Conservation (phyloP, 371 early-diverging fungal genomes). For the Funneliformis caledonium region DNA sequence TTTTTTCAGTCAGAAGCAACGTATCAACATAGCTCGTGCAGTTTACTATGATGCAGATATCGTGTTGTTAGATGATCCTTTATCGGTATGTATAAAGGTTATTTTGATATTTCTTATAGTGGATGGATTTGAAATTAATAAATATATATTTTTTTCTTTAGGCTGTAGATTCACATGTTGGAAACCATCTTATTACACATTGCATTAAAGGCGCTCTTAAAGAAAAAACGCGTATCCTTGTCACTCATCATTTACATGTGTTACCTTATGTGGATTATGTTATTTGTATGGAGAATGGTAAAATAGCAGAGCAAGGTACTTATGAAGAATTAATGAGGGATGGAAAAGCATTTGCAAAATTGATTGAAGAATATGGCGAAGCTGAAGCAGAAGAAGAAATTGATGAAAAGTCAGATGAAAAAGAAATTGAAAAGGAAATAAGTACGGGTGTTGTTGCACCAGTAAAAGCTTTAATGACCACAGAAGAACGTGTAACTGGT, state of each 20-base stretch:
- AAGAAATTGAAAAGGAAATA: slow-evolving; percentile 32
- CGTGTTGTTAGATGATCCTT: slow-evolving; percentile 81
- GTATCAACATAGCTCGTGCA: slow-evolving; percentile 73
- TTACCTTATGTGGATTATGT: slow-evolving; percentile 67
- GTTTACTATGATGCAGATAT: slow-evolving; percentile 77
- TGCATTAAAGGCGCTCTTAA: slow-evolving; percentile 76
- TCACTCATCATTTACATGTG: slow-evolving; percentile 89
- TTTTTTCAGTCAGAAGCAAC: slow-evolving; percentile 67
- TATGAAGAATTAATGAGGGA: slow-evolving; percentile 45
- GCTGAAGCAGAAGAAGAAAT: slow-evolving; percentile 52
- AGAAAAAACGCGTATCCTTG: slow-evolving; percentile 82
- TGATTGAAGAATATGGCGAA: slow-evolving; percentile 73
- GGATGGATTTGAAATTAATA: background rate
- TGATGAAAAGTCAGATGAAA: slow-evolving; percentile 40
- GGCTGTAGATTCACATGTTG: slow-evolving; percentile 88
- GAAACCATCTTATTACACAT: slow-evolving; percentile 72
- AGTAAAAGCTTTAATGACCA: slow-evolving; percentile 46
- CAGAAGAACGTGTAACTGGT: slow-evolving; percentile 56
- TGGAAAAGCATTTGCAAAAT: slow-evolving; percentile 48
- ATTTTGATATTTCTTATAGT: background rate
- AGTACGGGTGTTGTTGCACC: background rate
- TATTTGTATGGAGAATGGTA: slow-evolving; percentile 69
- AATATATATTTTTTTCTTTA: background rate
- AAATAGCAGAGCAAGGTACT: slow-evolving; percentile 49
- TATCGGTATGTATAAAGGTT: slow-evolving; percentile 50